Evolutionary conservation across 176 grass and related monocot species (phyloP).

Genomic region (Phyllostachys edulis): DNA sequence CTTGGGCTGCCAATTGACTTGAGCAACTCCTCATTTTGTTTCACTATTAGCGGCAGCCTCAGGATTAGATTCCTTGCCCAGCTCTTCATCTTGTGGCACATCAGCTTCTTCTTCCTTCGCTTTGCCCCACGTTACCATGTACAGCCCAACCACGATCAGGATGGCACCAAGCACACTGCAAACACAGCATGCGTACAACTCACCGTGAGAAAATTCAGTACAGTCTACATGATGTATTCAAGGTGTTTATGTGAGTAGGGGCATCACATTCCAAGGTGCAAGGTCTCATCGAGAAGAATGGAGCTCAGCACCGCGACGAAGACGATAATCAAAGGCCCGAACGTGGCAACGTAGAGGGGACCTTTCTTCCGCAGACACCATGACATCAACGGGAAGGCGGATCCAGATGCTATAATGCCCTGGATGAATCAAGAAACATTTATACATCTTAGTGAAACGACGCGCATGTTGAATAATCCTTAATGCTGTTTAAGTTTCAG

Average conservation of each 20-base stretch:
- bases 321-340: constrained; percentile 55
- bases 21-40: not conserved
- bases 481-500: too few relatives aligned
- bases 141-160: constrained; percentile 54
- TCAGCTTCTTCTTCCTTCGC: constrained; percentile 35
- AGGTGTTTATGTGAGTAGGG: not conserved
- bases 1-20: too few relatives aligned
- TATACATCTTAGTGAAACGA: not conserved
- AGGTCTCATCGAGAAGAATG: constrained; percentile 42
- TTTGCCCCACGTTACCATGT: constrained; percentile 66
- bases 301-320: constrained; percentile 52
- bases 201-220: not conserved
- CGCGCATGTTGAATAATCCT: too few relatives aligned
- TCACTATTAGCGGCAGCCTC: not conserved
- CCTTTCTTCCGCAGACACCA: constrained; percentile 66
- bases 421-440: not conserved
- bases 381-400: constrained; percentile 44
- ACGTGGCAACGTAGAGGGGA: constrained; percentile 57
- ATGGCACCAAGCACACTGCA: constrained; percentile 41
- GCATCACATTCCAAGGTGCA: constrained; percentile 53
- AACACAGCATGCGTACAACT: not conserved
- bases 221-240: not conserved
- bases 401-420: constrained; percentile 51
- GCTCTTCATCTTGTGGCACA: not conserved
- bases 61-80: not conserved